These are phyloP conservation scores for Russula foetens DNA, from an alignment of 768 basidiomycete species.

Conservation along the genomic window DNA sequence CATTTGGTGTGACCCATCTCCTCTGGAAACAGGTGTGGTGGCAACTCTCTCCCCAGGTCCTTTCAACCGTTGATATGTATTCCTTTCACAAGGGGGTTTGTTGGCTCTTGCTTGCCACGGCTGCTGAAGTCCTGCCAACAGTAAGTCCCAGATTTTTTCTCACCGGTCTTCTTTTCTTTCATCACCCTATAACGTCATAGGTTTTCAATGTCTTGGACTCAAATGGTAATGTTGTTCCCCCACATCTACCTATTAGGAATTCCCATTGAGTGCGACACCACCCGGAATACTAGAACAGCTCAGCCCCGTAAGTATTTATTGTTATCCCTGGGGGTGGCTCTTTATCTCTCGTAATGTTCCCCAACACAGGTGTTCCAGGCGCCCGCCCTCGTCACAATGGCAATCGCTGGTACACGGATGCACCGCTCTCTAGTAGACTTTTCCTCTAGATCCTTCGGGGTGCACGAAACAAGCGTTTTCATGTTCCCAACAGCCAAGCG, in stretches of 20 bases:
- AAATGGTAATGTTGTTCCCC: background rate
- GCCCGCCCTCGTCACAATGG: background rate
- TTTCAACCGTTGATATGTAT: background rate
- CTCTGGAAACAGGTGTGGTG: constrained; percentile 4
- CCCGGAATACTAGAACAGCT: background rate
- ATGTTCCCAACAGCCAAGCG: background rate
- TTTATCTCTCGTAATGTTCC: background rate
- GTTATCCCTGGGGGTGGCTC: background rate
- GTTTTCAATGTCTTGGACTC: background rate
- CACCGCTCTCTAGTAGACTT: background rate
- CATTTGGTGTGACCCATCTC: background rate
- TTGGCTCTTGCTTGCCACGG: background rate
- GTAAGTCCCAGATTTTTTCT: background rate
- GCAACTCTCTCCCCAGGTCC: background rate
- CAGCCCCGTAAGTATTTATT: background rate
- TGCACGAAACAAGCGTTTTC: background rate
- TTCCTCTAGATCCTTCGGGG: background rate
- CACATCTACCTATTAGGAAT: background rate
- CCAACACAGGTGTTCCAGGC: background rate
- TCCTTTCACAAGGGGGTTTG: background rate
- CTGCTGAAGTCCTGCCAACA: background rate
- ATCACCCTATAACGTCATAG: background rate
- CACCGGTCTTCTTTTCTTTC: background rate
- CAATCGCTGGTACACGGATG: background rate
- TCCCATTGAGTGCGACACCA: background rate